These are phyloP conservation scores for Eucalyptus caleyi DNA, from an alignment of 345 rosid species.

Conservation along the genomic window DNA sequence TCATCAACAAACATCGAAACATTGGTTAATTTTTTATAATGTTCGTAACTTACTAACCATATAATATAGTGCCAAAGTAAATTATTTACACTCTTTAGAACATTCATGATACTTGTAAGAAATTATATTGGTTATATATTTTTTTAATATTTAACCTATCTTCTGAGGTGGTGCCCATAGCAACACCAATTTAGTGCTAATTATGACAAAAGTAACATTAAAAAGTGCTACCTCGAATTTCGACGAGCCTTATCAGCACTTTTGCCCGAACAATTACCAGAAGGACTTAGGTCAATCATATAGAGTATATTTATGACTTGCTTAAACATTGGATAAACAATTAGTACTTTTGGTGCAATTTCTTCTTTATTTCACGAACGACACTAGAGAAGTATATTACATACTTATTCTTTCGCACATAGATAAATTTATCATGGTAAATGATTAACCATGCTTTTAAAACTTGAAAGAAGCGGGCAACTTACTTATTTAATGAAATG, in stretches of 20 bases:
- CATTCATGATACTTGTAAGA: too few relatives aligned
- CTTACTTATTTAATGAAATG: not conserved
- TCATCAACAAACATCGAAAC: too few relatives aligned
- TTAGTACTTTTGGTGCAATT: not conserved
- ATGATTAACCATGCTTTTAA: not conserved
- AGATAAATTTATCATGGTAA: not conserved
- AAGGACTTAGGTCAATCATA: not conserved
- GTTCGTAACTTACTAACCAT: too few relatives aligned
- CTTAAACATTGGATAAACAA: not conserved
- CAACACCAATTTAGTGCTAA: not conserved
- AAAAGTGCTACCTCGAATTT: not conserved
- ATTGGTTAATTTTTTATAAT: too few relatives aligned
- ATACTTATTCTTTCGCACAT: not conserved
- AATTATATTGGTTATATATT: too few relatives aligned
- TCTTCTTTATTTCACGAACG: not conserved
- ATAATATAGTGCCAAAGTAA: too few relatives aligned
- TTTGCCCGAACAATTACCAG: not conserved
- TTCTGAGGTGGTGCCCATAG: not conserved
- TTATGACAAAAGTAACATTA: not conserved
- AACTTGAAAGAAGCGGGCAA: not conserved
- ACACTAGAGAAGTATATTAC: not conserved
- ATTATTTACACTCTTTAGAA: too few relatives aligned
- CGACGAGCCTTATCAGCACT: not conserved
- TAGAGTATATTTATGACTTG: not conserved
- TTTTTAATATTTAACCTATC: not conserved